Base-by-base conservation (phyloP, 768 basidiomycete genomes). In the Boletus sensibilis region DNA sequence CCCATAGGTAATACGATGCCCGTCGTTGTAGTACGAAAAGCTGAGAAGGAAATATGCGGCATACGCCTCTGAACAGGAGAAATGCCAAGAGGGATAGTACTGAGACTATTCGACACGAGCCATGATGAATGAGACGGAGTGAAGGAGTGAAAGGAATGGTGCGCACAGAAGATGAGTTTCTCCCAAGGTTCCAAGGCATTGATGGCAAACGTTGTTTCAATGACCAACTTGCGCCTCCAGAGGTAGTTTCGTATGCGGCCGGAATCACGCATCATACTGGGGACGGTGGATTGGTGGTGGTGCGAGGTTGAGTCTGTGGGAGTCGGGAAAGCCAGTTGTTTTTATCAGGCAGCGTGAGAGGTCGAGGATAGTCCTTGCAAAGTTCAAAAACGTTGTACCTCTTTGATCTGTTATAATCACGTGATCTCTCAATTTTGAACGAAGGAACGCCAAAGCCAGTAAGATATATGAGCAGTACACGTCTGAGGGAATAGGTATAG, bases 131-230 rank as follows among this genome's bases (percentile, higher is more conserved):
- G 41, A 42, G 21, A 34, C 2, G 38, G 16, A 38, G 18, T 1
- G 18, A 52, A 27, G 37, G 43, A 18, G 48, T 39, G 38, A 58
- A 45, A 43, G 16, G 27, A 34, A 49, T 3, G 8, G 23, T 23
- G 76, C 86, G 66, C 65, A 87, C 86, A 65, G 54, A 83, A 75
- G 37, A 86, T 67, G 44, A 80, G 63, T 63, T 85, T 84, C 76
- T 88, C 88, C 87, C 86, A 87, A 55, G 82, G 78, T 66, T 89
- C 85, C 55, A 87, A 70, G 63, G 87, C 78, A 29, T 78, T 76
- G 39, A 87, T 72, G 7, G 76, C 86, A 57, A 84, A 82, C 0
- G 84, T 85, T 3, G 78, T 72, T 67, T 86, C 85, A 34, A 88
- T 68, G 74, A 80, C 76, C 50, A 86, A 67, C 57, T 82, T 75